Evolutionary conservation across 148 eudicot genomes (phyloP), one percentile per base, ranked within the genome.

Genomic region (Simmondsia chinensis): DNA sequence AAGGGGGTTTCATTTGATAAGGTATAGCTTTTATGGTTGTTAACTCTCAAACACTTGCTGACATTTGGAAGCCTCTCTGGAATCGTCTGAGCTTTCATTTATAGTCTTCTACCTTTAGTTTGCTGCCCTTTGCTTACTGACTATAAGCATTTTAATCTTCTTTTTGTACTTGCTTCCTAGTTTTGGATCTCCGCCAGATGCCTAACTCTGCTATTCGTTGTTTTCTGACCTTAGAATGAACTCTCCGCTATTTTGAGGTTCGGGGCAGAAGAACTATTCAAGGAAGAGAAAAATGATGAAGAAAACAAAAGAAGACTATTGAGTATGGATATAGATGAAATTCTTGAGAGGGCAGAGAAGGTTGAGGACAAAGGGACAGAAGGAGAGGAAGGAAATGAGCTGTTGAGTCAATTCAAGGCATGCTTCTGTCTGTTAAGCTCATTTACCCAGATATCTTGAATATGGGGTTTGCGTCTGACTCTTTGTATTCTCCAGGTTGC

Each of bases 171-270:
- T n/a, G n/a, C n/a, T n/a, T n/a, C n/a, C 20, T 41, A 5, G n/a
- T 9, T 33, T 15, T 43, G 24, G 10, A 21, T 49, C 15, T 26
- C 5, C 32, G 15, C 11, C 37, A 27, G 19, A 12, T 50, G 31
- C 11, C 27, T 18, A 14, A 30, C 39, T 54, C 20, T 44, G 19
- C 43, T 29, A 7, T n/a, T 57, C 9, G n/a, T 26, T 20, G 14
- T 56, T 41, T 45, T 38, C 25, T 38, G 18, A 9, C 46, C 67
- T 36, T 60, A 93, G 99, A 93, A 93, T 75, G 99, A 93, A 61
- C 83, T 93, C 53, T 93, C 99, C 37, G 99, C 96, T n/a, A 93
- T 93, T 56, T 60, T 93, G 68, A 77, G 96, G 61, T 93, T 93
- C 75, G 99, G 99, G 15, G 96, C 99, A 6, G 99, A 80, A 67